Conservation (phyloP, 1,284 basidiomycete species). For the Albatrellus sp. region DNA sequence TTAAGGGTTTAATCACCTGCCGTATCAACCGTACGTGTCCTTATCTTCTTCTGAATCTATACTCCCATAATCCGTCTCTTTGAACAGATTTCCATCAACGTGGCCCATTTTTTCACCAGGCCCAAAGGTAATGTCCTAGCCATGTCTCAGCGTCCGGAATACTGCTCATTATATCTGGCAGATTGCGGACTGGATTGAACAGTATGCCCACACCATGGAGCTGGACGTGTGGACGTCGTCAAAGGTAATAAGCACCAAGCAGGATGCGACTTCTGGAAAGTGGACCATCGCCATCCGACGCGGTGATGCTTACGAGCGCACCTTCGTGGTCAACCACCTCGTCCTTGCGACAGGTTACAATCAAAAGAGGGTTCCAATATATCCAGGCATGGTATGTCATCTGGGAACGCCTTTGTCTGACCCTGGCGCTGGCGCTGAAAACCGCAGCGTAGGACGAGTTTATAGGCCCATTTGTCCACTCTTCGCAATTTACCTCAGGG, state of each 20-base stretch:
- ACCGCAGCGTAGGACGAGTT: constrained; percentile 23
- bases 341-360: constrained; percentile 51
- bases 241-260: constrained; percentile 28
- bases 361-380: constrained; percentile 32
- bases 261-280: constrained; percentile 31
- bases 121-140: constrained; percentile 24
- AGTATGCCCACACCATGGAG: constrained; percentile 52
- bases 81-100: constrained; percentile 37
- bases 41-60: neutral
- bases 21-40: constrained; percentile 33
- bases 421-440: neutral
- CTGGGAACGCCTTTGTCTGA: neutral
- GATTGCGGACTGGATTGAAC: constrained; percentile 60
- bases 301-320: constrained; percentile 27
- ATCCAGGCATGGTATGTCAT: constrained; percentile 25
- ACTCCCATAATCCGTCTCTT: neutral
- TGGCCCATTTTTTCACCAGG: constrained; percentile 57
- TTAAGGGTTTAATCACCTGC: constrained; percentile 22
- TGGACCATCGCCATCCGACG: constrained; percentile 43
- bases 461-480: constrained; percentile 31
- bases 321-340: constrained; percentile 42
- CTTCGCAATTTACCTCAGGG: constrained; percentile 25
- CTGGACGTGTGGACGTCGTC: constrained; percentile 55
- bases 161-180: constrained; percentile 19
- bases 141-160: neutral